Conservation (phyloP, 331 rosid genomes). For the Ulmus americana region DNA sequence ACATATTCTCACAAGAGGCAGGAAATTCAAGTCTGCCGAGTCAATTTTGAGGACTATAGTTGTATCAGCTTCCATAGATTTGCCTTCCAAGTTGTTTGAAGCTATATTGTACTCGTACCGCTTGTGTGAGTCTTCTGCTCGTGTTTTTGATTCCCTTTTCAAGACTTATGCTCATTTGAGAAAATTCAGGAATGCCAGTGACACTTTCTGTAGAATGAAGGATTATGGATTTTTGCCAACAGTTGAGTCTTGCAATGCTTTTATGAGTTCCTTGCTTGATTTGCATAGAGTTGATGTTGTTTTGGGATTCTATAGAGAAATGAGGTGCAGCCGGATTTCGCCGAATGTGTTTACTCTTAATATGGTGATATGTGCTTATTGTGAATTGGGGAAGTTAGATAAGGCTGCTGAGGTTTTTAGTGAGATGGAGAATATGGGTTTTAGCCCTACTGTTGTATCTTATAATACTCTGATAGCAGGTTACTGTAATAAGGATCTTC, state of each 20-base stretch:
- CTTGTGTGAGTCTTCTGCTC: conserved; percentile 56
- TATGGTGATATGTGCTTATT: conserved; percentile 61
- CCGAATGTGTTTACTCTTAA: conserved; percentile 64
- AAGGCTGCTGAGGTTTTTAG: conserved; percentile 44
- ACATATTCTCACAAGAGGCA: conserved; percentile 57
- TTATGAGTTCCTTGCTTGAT: conserved; percentile 51
- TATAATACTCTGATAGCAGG: conserved; percentile 70
- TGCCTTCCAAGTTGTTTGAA: conserved; percentile 50
- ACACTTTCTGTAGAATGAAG: conserved; percentile 54
- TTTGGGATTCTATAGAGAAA: conserved; percentile 45
- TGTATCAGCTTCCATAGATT: conserved; percentile 29
- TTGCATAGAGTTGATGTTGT: conserved; percentile 51
- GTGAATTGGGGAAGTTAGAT: conserved; percentile 55
- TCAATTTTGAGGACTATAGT: conserved; percentile 36
- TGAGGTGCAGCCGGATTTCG: conserved; percentile 39
- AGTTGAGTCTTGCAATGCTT: conserved; percentile 72
- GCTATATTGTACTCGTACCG: conserved; percentile 48
- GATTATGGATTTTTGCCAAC: conserved; percentile 63
- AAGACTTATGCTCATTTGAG: conserved; percentile 60
- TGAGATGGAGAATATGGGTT: conserved; percentile 61
- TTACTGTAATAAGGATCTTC: conserved; percentile 55
- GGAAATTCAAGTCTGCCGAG: conserved; percentile 52
- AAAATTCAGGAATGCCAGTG: conserved; percentile 55
- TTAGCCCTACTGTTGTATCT: conserved; percentile 52
- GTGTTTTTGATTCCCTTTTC: conserved; percentile 67